Evolutionary conservation across 371 early-diverging fungal species (phyloP).

Genomic region (Gilbertella persicaria): DNA sequence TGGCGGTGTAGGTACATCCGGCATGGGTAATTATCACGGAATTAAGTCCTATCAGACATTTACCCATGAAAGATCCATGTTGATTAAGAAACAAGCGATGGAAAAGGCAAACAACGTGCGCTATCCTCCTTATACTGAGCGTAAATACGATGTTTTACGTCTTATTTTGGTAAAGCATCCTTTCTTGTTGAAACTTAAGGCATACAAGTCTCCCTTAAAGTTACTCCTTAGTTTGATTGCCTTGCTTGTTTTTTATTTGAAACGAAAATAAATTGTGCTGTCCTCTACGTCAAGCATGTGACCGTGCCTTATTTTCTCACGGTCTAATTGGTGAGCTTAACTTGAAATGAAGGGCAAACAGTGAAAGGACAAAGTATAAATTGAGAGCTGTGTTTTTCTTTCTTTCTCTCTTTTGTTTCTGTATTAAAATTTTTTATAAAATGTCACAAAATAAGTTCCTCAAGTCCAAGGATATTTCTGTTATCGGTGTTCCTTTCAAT

Average conservation of each 20-base stretch:
- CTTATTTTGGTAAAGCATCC: constrained; percentile 38
- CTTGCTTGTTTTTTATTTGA: background rate
- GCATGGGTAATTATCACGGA: constrained; percentile 90
- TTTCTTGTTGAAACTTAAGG: constrained; percentile 26
- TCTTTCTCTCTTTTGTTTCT: constrained; percentile 1
- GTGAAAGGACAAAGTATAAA: constrained; percentile 3
- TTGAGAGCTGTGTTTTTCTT: background rate
- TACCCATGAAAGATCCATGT: constrained; percentile 66
- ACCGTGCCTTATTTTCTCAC: constrained; percentile 22
- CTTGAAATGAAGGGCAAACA: background rate
- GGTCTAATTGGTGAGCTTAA: constrained; percentile 15
- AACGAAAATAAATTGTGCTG: constrained; percentile 1
- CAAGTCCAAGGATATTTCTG: constrained; percentile 30
- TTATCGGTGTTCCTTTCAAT: constrained; percentile 71
- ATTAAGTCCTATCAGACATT: constrained; percentile 74
- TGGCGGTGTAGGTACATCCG: constrained; percentile 91
- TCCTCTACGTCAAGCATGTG: constrained; percentile 7
- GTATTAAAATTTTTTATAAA: background rate
- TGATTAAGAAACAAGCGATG: constrained; percentile 51
- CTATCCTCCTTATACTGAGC: constrained; percentile 63
- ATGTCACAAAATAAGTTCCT: constrained; percentile 27
- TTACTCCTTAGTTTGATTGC: background rate
- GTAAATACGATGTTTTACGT: constrained; percentile 39
- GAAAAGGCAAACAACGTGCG: constrained; percentile 44
- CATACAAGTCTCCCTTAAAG: constrained; percentile 19